Evolutionary conservation across 2,329 filamentous ascomycete genomes (phyloP), one percentile per base, ranked within the genome.

Genomic region (Coniella lustricola): DNA sequence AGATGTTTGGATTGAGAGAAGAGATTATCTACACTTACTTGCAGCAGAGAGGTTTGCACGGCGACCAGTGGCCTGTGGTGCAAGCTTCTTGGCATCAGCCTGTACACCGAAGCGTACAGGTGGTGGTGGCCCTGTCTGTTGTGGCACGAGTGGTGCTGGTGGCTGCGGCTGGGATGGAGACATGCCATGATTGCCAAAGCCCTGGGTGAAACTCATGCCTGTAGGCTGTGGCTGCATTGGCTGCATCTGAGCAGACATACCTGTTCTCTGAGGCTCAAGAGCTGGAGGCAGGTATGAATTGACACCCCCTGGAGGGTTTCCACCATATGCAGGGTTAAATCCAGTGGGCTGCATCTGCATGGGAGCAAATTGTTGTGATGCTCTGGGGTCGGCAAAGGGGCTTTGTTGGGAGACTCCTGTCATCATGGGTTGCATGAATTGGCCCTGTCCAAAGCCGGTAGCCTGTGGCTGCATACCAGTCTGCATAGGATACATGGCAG

Each of bases 21-120:
- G 2, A 18, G 4, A 3, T 3, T 9, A 5, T 12, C 17, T 3
- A 14, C 50, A 90, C 91, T 85, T 84, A 97, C 91, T 98, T 62
- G 93, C 93, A 81, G 94, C 87, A 45, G 87, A 77, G 57, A 98
- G 76, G 65, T 97, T 96, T 49, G 93, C 93, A 72, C 87, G 82
- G 59, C 86, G 76, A 55, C 93, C 93, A 7, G 93, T 98, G 22
- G 89, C 78, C 70, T 97, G 93, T 25, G 90, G 82, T 52, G 79
- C 76, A 59, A 97, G 70, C 66, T 87, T 93, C 68, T 90, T 89
- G 25, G 81, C 72, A 42, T 82, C 80, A 22, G 75, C 72, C 49
- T 79, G 76, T 32, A 95, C 83, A 34, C 93, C 93, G 64, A 98
- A 98, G 51, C 89, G 81, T 16, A 98, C 84, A 20, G 89, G 82